A percentile compares a stretch with the other conserved stretches of the same genome.
Evolutionary conservation across 306 rosid species (phyloP).

Genomic region (Fagus sylvatica): DNA sequence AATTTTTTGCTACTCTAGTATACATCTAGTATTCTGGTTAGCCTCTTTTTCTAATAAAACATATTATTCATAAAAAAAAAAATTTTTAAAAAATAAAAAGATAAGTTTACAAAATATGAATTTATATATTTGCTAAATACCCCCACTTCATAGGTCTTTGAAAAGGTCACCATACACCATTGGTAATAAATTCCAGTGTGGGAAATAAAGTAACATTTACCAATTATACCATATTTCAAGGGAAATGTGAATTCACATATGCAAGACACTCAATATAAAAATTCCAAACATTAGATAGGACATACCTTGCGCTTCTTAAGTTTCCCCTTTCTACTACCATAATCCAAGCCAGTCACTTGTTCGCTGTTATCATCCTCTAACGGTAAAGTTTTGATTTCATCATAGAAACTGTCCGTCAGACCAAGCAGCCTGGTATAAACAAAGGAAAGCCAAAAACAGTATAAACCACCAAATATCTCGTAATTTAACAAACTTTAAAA

Average conservation of each 20-base stretch:
- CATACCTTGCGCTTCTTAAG: constrained; percentile 75
- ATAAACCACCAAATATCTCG: background rate
- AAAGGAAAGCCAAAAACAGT: constrained; percentile 5
- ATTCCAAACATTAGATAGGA: constrained; percentile 4
- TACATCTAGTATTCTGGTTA: too few relatives aligned
- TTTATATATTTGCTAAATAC: background rate
- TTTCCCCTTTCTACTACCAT: constrained; percentile 43
- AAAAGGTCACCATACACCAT: background rate
- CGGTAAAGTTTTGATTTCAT: constrained; percentile 71
- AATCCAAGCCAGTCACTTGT: constrained; percentile 29
- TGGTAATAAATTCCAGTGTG: background rate
- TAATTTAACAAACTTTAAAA: background rate
- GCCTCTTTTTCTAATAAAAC: too few relatives aligned
- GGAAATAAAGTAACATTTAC: constrained; percentile 2
- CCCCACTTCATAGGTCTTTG: background rate
- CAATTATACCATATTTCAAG: constrained; percentile 9
- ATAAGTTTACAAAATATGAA: background rate
- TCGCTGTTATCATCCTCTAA: constrained; percentile 55
- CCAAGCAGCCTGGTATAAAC: constrained; percentile 65
- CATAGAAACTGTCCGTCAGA: constrained; percentile 76
- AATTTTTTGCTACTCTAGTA: too few relatives aligned
- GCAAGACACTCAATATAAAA: background rate
- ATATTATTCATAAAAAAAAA: too few relatives aligned
- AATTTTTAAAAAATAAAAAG: too few relatives aligned
- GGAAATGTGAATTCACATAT: background rate